Evolutionary conservation across 768 basidiomycete genomes (phyloP).

Genomic region (Coprinellus aureogranulatus): DNA sequence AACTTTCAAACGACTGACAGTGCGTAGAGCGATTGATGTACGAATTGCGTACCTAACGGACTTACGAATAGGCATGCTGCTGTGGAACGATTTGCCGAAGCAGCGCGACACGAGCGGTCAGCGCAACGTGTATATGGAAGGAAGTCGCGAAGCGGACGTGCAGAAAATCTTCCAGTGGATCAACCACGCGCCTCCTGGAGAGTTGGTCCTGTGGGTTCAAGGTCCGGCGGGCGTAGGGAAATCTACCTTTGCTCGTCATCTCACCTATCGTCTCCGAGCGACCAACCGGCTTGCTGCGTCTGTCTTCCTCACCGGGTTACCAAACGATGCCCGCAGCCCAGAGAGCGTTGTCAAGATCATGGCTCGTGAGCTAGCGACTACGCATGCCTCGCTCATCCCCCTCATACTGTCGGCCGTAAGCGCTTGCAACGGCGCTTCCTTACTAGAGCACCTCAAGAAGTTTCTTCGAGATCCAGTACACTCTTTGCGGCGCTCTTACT

Average conservation of each 20-base stretch:
- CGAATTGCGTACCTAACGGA: no score
- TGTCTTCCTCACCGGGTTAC: not conserved
- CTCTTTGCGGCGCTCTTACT: not conserved
- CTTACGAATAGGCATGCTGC: no score
- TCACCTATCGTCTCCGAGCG: not conserved
- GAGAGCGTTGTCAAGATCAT: constrained; percentile 10
- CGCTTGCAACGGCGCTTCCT: not conserved
- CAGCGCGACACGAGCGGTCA: no score
- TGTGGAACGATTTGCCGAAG: no score
- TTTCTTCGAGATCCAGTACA: constrained; percentile 1
- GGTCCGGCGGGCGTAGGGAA: constrained; percentile 10
- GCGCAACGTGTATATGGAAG: no score
- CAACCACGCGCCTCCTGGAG: no score
- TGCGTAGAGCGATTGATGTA: no score
- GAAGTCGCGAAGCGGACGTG: no score
- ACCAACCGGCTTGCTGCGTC: not conserved
- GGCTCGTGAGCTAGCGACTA: constrained; percentile 4
- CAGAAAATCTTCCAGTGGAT: no score
- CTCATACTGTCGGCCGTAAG: not conserved
- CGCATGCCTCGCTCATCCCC: not conserved
- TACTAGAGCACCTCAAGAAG: not conserved
- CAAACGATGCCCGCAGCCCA: not conserved
- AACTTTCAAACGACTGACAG: no score
- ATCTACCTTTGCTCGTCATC: constrained; percentile 2
- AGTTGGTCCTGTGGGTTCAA: constrained; percentile 4